Percentiles rank a stretch among this genome's conserved stretches.
Evolutionary conservation across 2,329 filamentous ascomycete genomes (phyloP).

Genomic region (Aspergillus sp.): DNA sequence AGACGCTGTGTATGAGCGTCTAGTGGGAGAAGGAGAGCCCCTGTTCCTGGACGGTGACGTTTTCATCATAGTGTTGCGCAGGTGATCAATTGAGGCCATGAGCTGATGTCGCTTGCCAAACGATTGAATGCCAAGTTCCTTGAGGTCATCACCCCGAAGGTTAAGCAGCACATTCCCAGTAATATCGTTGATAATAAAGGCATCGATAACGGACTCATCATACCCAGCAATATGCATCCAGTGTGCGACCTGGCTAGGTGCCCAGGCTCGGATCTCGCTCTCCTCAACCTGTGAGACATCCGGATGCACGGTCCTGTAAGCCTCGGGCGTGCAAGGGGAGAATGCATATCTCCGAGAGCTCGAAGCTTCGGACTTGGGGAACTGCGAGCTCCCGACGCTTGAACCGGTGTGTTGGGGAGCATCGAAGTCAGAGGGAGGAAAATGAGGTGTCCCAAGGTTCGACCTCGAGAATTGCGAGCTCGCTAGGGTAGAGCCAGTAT

Average conservation of each 20-base stretch:
- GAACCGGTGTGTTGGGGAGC: not conserved
- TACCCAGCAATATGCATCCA: too few species aligned
- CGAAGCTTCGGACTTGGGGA: constrained; percentile 29
- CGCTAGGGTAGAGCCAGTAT: not conserved
- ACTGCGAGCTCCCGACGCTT: not conserved
- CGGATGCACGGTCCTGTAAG: constrained; percentile 52
- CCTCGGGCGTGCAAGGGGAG: constrained; percentile 47
- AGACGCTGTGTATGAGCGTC: constrained; percentile 29
- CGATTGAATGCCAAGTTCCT: too few species aligned
- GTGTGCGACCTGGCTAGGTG: constrained; percentile 18
- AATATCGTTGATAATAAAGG: too few species aligned
- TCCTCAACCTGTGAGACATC: constrained; percentile 33
- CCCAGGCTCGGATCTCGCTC: constrained; percentile 35
- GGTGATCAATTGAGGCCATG: too few species aligned
- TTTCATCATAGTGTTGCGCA: constrained; percentile 29
- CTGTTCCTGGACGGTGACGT: not conserved
- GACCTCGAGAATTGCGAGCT: not conserved
- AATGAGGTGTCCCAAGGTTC: not conserved
- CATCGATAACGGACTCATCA: too few species aligned
- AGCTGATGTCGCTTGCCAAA: too few species aligned
- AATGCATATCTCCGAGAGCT: constrained; percentile 13
- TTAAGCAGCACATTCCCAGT: too few species aligned
- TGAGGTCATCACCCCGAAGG: too few species aligned
- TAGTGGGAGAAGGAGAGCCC: constrained; percentile 10
- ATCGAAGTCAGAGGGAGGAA: not conserved